A percentile compares a stretch with the other conserved stretches of the same genome.
These are phyloP conservation scores for Urostyla sp. DNA, from an alignment of 73 alveolate genomes.

Conservation along the genomic window DNA sequence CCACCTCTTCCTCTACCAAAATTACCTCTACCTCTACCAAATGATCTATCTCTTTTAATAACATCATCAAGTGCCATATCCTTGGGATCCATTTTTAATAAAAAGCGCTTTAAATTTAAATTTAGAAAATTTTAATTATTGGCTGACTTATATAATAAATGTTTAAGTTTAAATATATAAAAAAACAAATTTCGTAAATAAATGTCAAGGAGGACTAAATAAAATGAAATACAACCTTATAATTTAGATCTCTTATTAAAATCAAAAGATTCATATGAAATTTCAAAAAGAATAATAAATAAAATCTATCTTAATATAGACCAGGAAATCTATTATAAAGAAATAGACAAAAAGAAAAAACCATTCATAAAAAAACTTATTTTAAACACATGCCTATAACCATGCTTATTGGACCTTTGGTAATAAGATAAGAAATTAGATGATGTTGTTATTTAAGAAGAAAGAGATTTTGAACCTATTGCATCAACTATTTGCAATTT, in stretches of 20 bases:
- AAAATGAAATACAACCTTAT: too few relatives aligned
- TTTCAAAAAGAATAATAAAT: neutral
- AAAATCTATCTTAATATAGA: neutral
- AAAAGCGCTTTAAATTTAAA: conserved; percentile 4
- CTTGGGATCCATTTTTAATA: conserved; percentile 31
- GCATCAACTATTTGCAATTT: neutral
- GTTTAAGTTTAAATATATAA: too few relatives aligned
- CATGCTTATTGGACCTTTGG: neutral
- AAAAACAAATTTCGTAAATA: too few relatives aligned
- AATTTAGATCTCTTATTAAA: too few relatives aligned
- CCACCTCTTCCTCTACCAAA: conserved; percentile 10
- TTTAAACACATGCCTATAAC: neutral
- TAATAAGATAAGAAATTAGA: neutral
- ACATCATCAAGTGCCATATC: conserved; percentile 47
- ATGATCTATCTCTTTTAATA: conserved; percentile 18
- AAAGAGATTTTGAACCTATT: conserved; percentile 1
- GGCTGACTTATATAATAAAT: too few relatives aligned
- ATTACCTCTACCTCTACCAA: neutral
- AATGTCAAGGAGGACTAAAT: too few relatives aligned
- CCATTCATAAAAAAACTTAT: neutral
- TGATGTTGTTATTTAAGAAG: neutral
- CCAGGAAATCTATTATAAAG: neutral
- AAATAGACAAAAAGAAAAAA: neutral
- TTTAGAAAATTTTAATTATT: too few relatives aligned
- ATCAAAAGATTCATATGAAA: neutral